Conservation (phyloP, 202 grass and related monocot species). For the Setaria italica region DNA sequence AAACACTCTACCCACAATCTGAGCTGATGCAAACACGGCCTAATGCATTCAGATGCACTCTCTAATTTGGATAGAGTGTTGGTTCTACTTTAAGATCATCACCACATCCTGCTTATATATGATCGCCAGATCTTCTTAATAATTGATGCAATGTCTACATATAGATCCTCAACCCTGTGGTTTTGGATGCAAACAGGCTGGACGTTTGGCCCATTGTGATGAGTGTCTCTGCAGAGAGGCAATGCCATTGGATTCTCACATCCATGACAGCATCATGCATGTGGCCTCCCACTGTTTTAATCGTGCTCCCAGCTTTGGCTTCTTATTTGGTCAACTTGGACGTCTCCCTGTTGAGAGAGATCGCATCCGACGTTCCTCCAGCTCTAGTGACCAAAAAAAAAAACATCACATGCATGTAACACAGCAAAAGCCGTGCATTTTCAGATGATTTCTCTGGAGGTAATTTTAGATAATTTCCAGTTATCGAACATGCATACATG, state of each 20-base stretch:
- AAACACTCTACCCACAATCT: not conserved
- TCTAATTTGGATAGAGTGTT: not conserved
- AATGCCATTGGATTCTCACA: conserved; percentile 60
- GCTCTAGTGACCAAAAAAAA: not conserved
- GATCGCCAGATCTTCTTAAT: conserved; percentile 26
- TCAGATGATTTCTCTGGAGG: not conserved
- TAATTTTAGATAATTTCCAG: not conserved
- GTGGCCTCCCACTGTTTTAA: conserved; percentile 35
- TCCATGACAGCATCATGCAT: conserved; percentile 43
- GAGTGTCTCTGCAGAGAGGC: conserved; percentile 39
- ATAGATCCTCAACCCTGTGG: conserved; percentile 40
- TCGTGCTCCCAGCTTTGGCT: conserved; percentile 21
- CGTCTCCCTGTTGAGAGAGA: conserved; percentile 13
- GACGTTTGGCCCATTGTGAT: conserved; percentile 48
- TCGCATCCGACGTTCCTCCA: not conserved
- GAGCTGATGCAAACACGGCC: not conserved
- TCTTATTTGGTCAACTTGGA: conserved; percentile 37
- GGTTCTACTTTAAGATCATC: conserved; percentile 24
- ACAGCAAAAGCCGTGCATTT: not conserved
- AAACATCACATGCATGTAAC: not conserved
- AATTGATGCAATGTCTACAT: not conserved
- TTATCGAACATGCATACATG: not conserved
- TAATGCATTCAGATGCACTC: not conserved
- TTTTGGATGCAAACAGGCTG: conserved; percentile 51
- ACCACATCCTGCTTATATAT: not conserved